Evolutionary conservation across 2,329 filamentous ascomycete species (phyloP), one percentile per base, ranked within the genome.

Genomic region (Chalaropsis ovoidea): DNA sequence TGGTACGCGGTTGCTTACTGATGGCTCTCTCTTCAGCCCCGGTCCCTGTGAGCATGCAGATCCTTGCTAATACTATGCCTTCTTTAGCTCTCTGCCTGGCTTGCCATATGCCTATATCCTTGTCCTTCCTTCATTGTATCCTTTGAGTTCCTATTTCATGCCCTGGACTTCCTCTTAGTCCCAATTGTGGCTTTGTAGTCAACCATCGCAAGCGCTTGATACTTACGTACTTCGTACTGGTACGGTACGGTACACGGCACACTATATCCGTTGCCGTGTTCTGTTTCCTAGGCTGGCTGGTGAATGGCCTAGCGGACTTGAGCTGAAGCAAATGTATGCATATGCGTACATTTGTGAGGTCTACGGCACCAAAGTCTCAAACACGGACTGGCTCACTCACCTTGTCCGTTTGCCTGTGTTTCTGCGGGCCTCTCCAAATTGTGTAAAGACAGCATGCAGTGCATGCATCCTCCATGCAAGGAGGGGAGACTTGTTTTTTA

Each of bases 11-110:
- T 22, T 49, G 45, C 45, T 49, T 24, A 49, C 45, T 49, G 45
- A 49, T 24, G 13, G 45, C 45, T 6, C 45, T 6, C 45, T 49
- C 45, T 49, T 49, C n/a, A 49, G 13, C 45, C 45, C 45, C 45
- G n/a, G 45, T 49, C 45, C 45, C 45, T 49, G 45, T 49, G 45
- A 49, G 45, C n/a, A 49, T 24, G 45, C 45, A 49, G 45, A 49
- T 49, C 45, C 45, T 49, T 49, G 45, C 45, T 19, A 49, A 49
- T 49, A 24, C 45, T 49, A 49, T 49, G n/a, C 45, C n/a, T 49
- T 49, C 17, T 49, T 49, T 49, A 49, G 45, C 8, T 19, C 45
- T 49, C 22, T 49, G 45, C 45, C n/a, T 49, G 45, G n/a, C 45
- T 49, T 49, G 17, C 45, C 45, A 49, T 10, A 49, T 7, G n/a